Base-by-base conservation (phyloP, 2,329 filamentous ascomycete species). In the Fusarium kyushuense region DNA sequence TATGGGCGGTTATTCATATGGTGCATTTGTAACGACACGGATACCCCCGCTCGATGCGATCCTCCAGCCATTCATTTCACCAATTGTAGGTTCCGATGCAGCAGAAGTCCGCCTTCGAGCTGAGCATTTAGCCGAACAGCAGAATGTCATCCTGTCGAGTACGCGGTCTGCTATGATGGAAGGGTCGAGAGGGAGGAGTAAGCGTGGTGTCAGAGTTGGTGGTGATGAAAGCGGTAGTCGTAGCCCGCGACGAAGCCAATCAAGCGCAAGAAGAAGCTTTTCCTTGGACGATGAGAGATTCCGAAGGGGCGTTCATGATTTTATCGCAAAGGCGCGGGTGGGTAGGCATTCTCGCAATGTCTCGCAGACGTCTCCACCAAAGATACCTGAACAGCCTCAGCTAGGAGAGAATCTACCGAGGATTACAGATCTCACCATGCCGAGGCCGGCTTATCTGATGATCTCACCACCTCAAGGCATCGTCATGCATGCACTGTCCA, bases 1-100 rank as follows among this genome's bases (percentile, higher is more conserved):
- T 7, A 82, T 96, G 9, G 90, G 87, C 3, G 94, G 94, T 14
- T 97, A 97, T 77, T 97, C 94, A 0, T 97, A 97, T 77, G 96
- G 96, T 42, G 92, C 93, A 6, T 86, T 97, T 74, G 87, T 98
- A 38, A 89, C 93, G 3, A 89, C 87, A 1, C 88, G 90, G 58
- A 84, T 97, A 0, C 92, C 93, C 0, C 83, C 88, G 0, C 79
- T 90, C 35, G 76, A 82, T 13, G 78, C 83, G 1, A 87, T 96
- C 29, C 78, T 93, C 25, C 77, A 83, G 2, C 79, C 85, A 1
- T 93, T 96, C 70, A 75, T 79, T 10, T 76, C 79, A 0, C 85
- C 88, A 0, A 68, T 79, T 5, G 72, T 76, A n/a, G 87, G 84
- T 38, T 89, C 89, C 1, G 79, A 88, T 6, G 85, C 89, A 0